Evolutionary conservation across 2,329 filamentous ascomycete genomes (phyloP).

Genomic region (Emydomyces testavorans): DNA sequence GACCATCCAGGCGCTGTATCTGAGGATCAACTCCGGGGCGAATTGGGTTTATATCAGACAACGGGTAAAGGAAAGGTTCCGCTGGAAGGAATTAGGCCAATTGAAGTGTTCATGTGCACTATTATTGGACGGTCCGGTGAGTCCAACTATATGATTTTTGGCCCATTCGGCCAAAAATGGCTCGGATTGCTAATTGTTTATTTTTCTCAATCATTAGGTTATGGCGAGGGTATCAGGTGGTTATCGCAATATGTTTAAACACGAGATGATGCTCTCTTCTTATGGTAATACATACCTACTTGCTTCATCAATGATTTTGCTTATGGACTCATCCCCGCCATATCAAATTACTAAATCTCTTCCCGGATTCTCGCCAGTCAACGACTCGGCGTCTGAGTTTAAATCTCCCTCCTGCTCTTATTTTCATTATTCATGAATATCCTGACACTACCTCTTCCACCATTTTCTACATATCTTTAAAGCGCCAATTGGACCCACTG

Average conservation of each 20-base stretch:
- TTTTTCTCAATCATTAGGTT: conserved; percentile 41
- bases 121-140: conserved; percentile 91
- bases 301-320: neutral
- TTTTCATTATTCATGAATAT: too few species aligned
- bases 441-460: neutral
- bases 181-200: neutral
- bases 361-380: neutral
- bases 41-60: conserved; percentile 88
- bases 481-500: neutral
- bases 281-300: neutral
- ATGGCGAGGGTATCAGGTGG: conserved; percentile 85
- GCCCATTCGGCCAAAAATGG: neutral
- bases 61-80: conserved; percentile 92
- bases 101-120: conserved; percentile 98
- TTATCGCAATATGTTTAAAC: conserved; percentile 78
- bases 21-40: conserved; percentile 87
- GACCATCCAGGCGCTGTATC: conserved; percentile 92
- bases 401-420: neutral
- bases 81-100: conserved; percentile 80
- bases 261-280: neutral
- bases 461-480: neutral
- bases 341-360: neutral
- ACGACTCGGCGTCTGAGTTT: neutral
- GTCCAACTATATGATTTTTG: conserved; percentile 25
- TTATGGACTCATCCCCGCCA: neutral